phyloP scores from a whole-genome alignment of 208 protist species.

The Leishmania aethiopica region DNA sequence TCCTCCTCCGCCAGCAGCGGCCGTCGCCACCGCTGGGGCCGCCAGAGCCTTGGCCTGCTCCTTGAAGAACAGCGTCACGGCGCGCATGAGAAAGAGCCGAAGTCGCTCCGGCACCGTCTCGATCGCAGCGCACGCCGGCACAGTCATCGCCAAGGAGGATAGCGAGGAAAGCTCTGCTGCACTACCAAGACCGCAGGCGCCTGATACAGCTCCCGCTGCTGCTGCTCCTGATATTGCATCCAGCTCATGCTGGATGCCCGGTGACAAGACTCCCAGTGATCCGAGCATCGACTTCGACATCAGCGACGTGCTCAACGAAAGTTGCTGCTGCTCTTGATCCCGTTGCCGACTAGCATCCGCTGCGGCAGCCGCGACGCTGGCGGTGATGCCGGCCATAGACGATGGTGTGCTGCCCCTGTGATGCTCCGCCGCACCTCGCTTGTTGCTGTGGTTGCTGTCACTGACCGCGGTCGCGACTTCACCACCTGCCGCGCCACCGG shows the following conservation, averaged over 20 bases:
- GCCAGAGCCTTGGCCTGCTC: conserved; percentile 8
- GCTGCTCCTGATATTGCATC: neutral
- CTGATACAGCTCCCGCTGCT: neutral
- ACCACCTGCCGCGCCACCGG: neutral
- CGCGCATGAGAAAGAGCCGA: conserved; percentile 27
- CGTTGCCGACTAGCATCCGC: conserved; percentile 14
- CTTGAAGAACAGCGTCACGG: conserved; percentile 33
- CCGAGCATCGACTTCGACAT: neutral
- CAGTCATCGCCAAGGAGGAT: neutral
- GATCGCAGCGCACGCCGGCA: neutral
- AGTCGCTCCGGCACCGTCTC: conserved; percentile 24
- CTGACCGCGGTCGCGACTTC: neutral
- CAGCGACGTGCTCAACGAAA: neutral
- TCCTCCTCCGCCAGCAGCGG: neutral
- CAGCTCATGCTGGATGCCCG: neutral
- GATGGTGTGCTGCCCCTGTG: conserved; percentile 9
- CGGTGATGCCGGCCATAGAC: conserved; percentile 27
- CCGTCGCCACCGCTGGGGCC: neutral
- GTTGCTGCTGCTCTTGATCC: conserved; percentile 15
- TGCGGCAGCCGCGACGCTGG: conserved; percentile 15
- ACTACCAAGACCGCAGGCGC: neutral
- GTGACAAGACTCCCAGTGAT: neutral
- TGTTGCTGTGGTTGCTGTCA: neutral
- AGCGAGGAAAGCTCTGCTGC: neutral
- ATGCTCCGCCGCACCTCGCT: neutral